phyloP scores from a whole-genome alignment of 2,329 filamentous ascomycete species.

The Apiospora pterosperma region DNA sequence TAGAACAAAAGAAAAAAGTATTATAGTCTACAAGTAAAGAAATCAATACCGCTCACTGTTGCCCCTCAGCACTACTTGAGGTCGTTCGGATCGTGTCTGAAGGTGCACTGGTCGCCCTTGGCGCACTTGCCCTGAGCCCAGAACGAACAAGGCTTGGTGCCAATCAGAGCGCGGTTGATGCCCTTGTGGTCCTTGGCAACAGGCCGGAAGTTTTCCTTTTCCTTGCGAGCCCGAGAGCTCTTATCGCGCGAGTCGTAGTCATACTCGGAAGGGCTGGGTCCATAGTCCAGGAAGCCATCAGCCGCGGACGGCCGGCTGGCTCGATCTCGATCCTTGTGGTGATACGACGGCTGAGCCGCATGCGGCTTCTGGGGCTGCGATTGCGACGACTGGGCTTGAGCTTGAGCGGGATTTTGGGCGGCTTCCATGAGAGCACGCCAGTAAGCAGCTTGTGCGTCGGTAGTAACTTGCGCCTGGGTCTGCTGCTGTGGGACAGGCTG shows the following conservation, averaged over 20 bases:
- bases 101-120: constrained; percentile 72
- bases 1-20: background rate
- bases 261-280: constrained; percentile 7
- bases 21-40: background rate
- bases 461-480: background rate
- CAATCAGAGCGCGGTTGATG: constrained; percentile 56
- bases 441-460: background rate
- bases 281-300: constrained; percentile 10
- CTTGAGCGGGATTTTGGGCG: background rate
- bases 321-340: constrained; percentile 31
- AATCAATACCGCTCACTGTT: background rate
- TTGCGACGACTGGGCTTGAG: constrained; percentile 23
- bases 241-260: constrained; percentile 25
- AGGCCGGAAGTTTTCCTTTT: constrained; percentile 9
- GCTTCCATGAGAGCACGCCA: background rate
- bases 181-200: constrained; percentile 32
- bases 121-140: constrained; percentile 69
- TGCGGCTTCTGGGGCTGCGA: constrained; percentile 12
- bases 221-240: constrained; percentile 36
- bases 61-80: constrained; percentile 17
- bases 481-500: constrained; percentile 5
- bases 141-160: constrained; percentile 68
- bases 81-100: constrained; percentile 56
- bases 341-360: background rate
- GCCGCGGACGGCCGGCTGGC: background rate